Evolutionary conservation across 352 stramenopile species (phyloP).

Genomic region (Pythium angustatum): DNA sequence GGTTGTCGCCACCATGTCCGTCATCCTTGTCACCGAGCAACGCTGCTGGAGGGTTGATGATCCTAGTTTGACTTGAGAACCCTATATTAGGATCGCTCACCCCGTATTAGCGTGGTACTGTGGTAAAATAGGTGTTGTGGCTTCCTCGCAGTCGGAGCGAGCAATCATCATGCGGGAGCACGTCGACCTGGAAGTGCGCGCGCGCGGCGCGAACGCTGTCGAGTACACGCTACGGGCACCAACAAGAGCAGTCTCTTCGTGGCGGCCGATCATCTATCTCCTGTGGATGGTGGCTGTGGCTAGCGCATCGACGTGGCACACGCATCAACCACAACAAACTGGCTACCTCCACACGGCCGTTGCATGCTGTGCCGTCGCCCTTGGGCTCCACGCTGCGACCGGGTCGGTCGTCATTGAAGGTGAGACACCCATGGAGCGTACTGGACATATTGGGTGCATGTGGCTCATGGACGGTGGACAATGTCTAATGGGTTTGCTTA

Average conservation of each 20-base stretch:
- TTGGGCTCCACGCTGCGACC: slow-evolving; percentile 5
- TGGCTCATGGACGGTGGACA: neutral
- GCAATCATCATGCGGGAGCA: slow-evolving; percentile 28
- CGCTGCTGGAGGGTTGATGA: too few species aligned
- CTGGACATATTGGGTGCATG: neutral
- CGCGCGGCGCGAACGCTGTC: slow-evolving; percentile 48
- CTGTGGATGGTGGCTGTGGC: slow-evolving; percentile 15
- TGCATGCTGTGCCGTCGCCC: neutral
- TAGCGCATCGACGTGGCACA: slow-evolving; percentile 22
- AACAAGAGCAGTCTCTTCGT: neutral
- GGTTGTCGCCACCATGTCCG: too few species aligned
- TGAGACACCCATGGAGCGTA: neutral
- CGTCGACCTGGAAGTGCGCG: slow-evolving; percentile 53
- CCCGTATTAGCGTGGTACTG: too few species aligned
- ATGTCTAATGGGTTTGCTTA: slow-evolving; percentile 27
- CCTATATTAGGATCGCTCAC: too few species aligned
- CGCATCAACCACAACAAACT: neutral
- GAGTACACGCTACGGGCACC: slow-evolving; percentile 49
- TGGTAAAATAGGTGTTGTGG: too few species aligned
- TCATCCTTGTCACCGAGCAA: too few species aligned
- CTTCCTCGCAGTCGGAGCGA: too few species aligned
- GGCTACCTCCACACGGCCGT: slow-evolving; percentile 11
- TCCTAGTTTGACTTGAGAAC: too few species aligned
- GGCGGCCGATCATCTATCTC: slow-evolving; percentile 3
- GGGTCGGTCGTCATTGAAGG: slow-evolving; percentile 33